Percentiles rank a stretch among this genome's conserved stretches.
Conservation (phyloP, 2,329 filamentous ascomycete genomes). For the Myriosclerotinia duriaeana region DNA sequence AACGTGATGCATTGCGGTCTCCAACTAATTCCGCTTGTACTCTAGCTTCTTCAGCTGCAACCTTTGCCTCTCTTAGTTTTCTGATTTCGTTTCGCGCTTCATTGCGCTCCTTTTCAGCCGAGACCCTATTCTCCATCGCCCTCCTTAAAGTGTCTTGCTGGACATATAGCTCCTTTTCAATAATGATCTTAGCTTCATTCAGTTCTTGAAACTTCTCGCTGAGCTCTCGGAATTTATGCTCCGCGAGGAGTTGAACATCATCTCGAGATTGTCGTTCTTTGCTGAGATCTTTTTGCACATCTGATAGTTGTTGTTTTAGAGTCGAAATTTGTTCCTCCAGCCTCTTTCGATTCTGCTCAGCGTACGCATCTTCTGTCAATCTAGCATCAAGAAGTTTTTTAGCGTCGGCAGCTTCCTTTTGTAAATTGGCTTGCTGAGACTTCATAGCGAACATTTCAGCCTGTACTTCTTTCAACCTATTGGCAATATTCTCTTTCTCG, state of each 20-base stretch:
- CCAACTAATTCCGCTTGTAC: constrained; percentile 77
- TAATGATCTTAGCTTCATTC: constrained; percentile 93
- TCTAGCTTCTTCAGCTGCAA: constrained; percentile 81
- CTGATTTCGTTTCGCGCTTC: constrained; percentile 85
- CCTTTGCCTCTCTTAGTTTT: constrained; percentile 76
- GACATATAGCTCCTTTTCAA: constrained; percentile 95
- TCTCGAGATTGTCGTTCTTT: constrained; percentile 90
- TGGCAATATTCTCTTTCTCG: constrained; percentile 77
- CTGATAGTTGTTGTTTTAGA: constrained; percentile 80
- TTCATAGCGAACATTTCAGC: constrained; percentile 85
- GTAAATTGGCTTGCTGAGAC: constrained; percentile 78
- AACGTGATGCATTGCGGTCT: constrained; percentile 73
- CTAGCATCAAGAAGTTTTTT: constrained; percentile 83
- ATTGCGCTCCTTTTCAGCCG: constrained; percentile 83
- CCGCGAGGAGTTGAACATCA: constrained; percentile 85
- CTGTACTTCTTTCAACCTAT: constrained; percentile 77
- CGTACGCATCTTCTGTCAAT: constrained; percentile 85
- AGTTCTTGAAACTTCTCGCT: constrained; percentile 82
- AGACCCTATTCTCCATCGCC: constrained; percentile 75
- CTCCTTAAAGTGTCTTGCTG: constrained; percentile 89
- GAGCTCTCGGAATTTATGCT: constrained; percentile 81
- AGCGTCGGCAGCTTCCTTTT: constrained; percentile 85
- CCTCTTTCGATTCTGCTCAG: constrained; percentile 75
- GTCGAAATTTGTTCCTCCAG: constrained; percentile 85
- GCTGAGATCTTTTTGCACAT: constrained; percentile 83